Base-by-base conservation (phyloP, 495 filamentous ascomycete species). In the Neurospora sp. region DNA sequence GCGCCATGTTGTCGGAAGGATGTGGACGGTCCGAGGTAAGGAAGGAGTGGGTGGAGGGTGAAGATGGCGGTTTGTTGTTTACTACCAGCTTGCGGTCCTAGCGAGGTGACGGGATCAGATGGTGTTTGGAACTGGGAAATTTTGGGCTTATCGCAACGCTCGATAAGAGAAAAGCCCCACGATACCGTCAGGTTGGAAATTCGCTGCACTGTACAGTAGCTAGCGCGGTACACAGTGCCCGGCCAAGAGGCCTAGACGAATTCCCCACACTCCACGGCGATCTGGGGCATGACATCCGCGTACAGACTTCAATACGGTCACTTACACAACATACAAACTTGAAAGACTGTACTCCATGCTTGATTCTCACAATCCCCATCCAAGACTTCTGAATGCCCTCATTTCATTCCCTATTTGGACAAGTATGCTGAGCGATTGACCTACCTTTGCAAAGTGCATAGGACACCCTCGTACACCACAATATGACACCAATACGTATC, bases 1-100 rank as follows among this genome's bases (percentile, higher is more conserved):
- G 84, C 18, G 84, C 84, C 84, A 85, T 85, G 72, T 27, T 70
- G 37, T 39, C 23, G 39, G 54, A 35, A 4, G 6, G 2, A 35
- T 66, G 6, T 16, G 14, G 54, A 12, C 23, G 54, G 14, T 66
- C 9, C 27, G 27, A 37, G 54, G 27, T 66, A 66, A 35, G 14
- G 11, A 23, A 27, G 23, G 48, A 59, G 48, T 59, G 48, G 48
- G 11, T 59, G 48, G 48, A 59, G 48, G 48, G 23, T 16, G 54
- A 66, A 18, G 20, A 35, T 37, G 27, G 27, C 27, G 27, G 27
- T 66, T 35, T 16, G 54, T 31, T 66, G 54, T 66, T 31, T 66
- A 35, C 54, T 66, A 18, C 6, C 54, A 66, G 54, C 54, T 66
- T 35, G 27, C 54, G 27, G 54, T 62, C 23, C 54, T 62, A 62